A percentile compares a stretch with the other conserved stretches of the same genome.
Conservation (phyloP, 805 yeast species). For the Candida qinlingensis region DNA sequence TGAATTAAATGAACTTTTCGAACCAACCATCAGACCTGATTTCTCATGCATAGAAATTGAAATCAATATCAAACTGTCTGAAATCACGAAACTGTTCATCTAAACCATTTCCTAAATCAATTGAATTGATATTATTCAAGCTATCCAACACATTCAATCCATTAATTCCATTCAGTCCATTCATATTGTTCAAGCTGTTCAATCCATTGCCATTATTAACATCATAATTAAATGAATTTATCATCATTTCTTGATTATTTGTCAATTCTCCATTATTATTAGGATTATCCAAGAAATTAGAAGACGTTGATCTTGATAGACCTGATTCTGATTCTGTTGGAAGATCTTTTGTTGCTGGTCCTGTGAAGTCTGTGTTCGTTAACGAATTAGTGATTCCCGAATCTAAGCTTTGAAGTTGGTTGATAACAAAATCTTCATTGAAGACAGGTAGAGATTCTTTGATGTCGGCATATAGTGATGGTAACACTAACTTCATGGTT, state of each 20-base stretch:
- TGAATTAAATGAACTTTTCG: no score
- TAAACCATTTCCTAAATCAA: background rate
- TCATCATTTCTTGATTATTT: background rate
- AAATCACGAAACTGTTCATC: background rate
- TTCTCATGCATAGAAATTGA: background rate
- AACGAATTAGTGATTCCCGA: background rate
- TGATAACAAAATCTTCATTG: background rate
- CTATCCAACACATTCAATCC: background rate
- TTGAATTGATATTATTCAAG: background rate
- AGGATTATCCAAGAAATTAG: background rate
- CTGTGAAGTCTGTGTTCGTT: background rate
- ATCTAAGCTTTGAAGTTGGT: background rate
- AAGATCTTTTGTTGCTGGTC: no score
- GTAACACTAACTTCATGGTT: background rate
- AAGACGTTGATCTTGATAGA: background rate
- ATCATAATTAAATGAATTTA: background rate
- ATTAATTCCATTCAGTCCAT: no score
- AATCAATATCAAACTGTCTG: background rate
- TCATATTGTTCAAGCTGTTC: background rate
- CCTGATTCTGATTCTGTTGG: background rate
- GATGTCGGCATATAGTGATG: background rate
- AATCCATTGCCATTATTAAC: background rate
- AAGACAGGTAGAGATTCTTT: background rate
- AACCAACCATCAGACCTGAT: no score
- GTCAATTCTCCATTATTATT: background rate